Evolutionary conservation across 2,329 filamentous ascomycete species (phyloP).

Genomic region (Neonectria magnoliae): DNA sequence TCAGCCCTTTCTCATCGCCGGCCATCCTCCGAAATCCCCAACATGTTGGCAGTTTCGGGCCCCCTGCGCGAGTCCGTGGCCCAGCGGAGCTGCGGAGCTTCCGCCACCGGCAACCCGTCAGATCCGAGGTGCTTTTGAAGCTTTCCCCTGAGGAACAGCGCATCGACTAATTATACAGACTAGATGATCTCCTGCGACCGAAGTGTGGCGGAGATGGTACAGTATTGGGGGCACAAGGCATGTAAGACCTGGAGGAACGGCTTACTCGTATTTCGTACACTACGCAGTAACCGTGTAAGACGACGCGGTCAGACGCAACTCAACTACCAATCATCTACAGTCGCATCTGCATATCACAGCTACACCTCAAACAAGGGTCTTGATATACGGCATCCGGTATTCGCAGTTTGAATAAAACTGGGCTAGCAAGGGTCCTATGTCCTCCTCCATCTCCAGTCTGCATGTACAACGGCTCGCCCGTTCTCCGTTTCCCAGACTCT

Average conservation of each 20-base stretch:
- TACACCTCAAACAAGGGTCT: background rate
- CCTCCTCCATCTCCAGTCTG: slow-evolving; percentile 34
- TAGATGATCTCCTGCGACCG: background rate
- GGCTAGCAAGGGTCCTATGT: slow-evolving; percentile 1
- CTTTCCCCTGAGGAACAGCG: background rate
- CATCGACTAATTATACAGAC: too few relatives aligned
- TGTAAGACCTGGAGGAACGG: background rate
- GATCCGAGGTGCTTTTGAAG: background rate
- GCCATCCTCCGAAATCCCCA: slow-evolving; percentile 42
- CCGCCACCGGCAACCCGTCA: slow-evolving; percentile 1
- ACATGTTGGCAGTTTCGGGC: slow-evolving; percentile 27
- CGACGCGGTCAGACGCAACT: background rate
- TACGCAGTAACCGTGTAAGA: background rate
- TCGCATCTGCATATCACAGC: background rate
- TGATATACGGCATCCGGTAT: slow-evolving; percentile 4
- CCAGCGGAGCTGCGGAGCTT: slow-evolving; percentile 23
- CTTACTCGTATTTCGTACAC: background rate
- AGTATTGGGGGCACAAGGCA: background rate
- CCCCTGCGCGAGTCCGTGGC: slow-evolving; percentile 7
- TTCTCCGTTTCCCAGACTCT: slow-evolving; percentile 5
- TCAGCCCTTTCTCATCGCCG: slow-evolving; percentile 25
- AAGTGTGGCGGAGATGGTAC: background rate
- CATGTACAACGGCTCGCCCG: slow-evolving; percentile 30
- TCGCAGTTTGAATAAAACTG: slow-evolving; percentile 30
- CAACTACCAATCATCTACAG: background rate